phyloP scores from a whole-genome alignment of 306 rosid genomes.

The Datisca glomerata region DNA sequence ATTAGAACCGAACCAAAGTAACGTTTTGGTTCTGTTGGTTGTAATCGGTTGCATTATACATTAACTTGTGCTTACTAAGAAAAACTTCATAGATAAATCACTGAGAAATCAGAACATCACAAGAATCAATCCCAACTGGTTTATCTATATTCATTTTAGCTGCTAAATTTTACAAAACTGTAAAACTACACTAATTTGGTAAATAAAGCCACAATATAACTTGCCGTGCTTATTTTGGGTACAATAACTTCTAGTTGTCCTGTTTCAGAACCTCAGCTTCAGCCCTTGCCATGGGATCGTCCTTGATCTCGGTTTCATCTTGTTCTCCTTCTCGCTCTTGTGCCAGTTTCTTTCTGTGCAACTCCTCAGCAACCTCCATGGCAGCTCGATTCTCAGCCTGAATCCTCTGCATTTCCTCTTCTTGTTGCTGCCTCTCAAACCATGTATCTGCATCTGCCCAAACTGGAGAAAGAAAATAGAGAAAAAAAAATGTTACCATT shows the following conservation, averaged over 20 bases:
- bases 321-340: slow-evolving; percentile 79
- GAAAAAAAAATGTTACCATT: not conserved
- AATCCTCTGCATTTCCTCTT: slow-evolving; percentile 78
- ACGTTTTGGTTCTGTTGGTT: too few species aligned
- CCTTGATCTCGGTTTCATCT: slow-evolving; percentile 46
- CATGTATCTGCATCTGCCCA: slow-evolving; percentile 99
- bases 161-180: too few species aligned
- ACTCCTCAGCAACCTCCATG: slow-evolving; percentile 81
- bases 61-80: too few species aligned
- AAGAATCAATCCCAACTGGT: too few species aligned
- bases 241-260: slow-evolving; percentile 5
- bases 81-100: too few species aligned
- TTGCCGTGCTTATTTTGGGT: too few species aligned
- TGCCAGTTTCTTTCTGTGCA: slow-evolving; percentile 61
- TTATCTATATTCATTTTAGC: too few species aligned
- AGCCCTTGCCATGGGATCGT: slow-evolving; percentile 79
- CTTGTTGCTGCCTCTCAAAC: slow-evolving; percentile 97
- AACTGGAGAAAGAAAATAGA: slow-evolving; percentile 25
- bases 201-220: too few species aligned
- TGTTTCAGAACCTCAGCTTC: slow-evolving; percentile 57
- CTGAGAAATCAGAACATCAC: too few species aligned
- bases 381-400: slow-evolving; percentile 79
- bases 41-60: too few species aligned
- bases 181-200: too few species aligned
- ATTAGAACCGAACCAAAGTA: too few species aligned